Percentiles rank a stretch among this genome's conserved stretches.
Evolutionary conservation across 2,329 filamentous ascomycete genomes (phyloP).

Genomic region (Akanthomyces lecanii): DNA sequence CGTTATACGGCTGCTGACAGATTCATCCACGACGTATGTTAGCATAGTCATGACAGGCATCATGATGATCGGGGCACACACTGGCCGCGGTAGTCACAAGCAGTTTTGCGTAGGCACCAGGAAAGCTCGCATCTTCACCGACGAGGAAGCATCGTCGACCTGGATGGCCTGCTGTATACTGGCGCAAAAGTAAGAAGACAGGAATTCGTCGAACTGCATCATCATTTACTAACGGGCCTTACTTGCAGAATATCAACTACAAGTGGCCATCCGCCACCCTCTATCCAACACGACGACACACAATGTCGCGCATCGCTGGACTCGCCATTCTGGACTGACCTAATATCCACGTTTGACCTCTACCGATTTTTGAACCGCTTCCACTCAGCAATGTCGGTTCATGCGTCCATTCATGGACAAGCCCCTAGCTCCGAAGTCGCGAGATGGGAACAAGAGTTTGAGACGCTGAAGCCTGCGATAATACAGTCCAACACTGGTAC

Average conservation of each 20-base stretch:
- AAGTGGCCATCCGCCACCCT: constrained; percentile 45
- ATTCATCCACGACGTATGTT: constrained; percentile 46
- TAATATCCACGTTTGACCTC: constrained; percentile 42
- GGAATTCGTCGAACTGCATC: not conserved
- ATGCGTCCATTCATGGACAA: constrained; percentile 42
- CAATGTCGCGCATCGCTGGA: constrained; percentile 38
- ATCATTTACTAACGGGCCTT: constrained; percentile 2
- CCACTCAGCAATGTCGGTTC: constrained; percentile 44
- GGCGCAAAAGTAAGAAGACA: constrained; percentile 39
- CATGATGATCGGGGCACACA: constrained; percentile 48
- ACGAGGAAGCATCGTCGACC: constrained; percentile 49
- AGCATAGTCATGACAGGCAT: constrained; percentile 45
- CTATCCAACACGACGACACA: constrained; percentile 47
- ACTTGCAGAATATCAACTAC: constrained; percentile 34
- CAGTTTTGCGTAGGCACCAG: constrained; percentile 44
- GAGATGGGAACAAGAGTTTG: constrained; percentile 50
- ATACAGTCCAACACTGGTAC: constrained; percentile 44
- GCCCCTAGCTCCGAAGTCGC: constrained; percentile 44
- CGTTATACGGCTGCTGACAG: constrained; percentile 46
- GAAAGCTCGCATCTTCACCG: constrained; percentile 40
- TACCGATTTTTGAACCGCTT: constrained; percentile 49
- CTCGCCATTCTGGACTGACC: constrained; percentile 39
- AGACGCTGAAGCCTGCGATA: constrained; percentile 43
- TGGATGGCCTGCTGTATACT: constrained; percentile 52
- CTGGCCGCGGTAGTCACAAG: constrained; percentile 46